Evolutionary conservation across 1,284 basidiomycete genomes (phyloP), one percentile per base, ranked within the genome.

Genomic region (Abortiporus biennis): DNA sequence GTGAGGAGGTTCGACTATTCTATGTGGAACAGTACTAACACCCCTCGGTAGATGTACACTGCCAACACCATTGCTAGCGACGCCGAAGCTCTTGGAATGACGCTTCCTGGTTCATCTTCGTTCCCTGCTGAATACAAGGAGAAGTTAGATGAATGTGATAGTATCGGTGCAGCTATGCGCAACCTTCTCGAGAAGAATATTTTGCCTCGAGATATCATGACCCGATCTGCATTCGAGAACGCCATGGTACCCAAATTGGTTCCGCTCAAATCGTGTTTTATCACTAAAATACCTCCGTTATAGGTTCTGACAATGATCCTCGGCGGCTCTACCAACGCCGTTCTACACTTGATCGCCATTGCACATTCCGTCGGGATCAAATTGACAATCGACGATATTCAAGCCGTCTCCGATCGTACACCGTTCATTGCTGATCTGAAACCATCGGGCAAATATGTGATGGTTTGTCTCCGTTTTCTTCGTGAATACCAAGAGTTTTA

Each of bases 51-150:
- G 86, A 90, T 90, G 86, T 96, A 95, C 66, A 97, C 93, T 13
- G 93, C 92, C 19, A 97, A 96, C 65, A 96, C 94, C 1, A 94
- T 97, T 85, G 89, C 92, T 5, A 93, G 91, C 47, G 88, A 90
- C 12, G 76, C 90, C 36, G 93, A 97, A 64, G 91, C 86, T 0
- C 65, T 97, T 51, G 93, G 93, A 15, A 97, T 97, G 93, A 80
- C 90, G n/a, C 67, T 97, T 6, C 88, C 94, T 3, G 94, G 94
- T n/a, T 94, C 92, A 19, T 94, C 92, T 2, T 94, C 91, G 6
- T 95, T 84, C 73, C 92, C 93, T 3, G 95, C 95, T 33, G 86
- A 92, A 57, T 93, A 89, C 51, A 69, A 77, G 40, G 94, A 97
- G 58, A 94, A 94, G 64, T 63, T 74, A 42, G 73, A 77, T 42